Evolutionary conservation across 2,329 filamentous ascomycete species (phyloP).

Genomic region (Bertia moriformis): DNA sequence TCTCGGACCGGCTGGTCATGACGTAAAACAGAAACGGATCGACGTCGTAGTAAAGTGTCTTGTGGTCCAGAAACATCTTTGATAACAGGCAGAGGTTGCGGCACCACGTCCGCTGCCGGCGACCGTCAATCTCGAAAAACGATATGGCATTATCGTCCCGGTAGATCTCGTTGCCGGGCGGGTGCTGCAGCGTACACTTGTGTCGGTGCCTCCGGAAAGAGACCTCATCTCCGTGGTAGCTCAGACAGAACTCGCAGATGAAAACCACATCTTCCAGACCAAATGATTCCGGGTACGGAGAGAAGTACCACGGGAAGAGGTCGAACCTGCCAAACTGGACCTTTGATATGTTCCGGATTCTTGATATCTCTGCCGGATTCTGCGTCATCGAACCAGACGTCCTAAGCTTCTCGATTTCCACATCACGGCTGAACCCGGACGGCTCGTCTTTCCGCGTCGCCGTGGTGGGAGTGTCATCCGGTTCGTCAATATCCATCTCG

Average conservation of each 20-base stretch:
- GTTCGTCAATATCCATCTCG: slow-evolving; percentile 29
- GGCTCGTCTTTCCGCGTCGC: neutral
- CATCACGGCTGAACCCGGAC: slow-evolving; percentile 47
- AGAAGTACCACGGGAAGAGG: slow-evolving; percentile 97
- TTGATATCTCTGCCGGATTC: slow-evolving; percentile 89
- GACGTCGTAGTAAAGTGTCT: slow-evolving; percentile 98
- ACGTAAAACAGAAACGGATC: slow-evolving; percentile 98
- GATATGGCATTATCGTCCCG: slow-evolving; percentile 85
- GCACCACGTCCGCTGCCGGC: slow-evolving; percentile 88
- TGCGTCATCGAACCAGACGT: slow-evolving; percentile 97
- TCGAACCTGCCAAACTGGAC: slow-evolving; percentile 88
- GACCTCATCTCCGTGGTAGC: slow-evolving; percentile 72
- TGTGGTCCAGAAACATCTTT: slow-evolving; percentile 95
- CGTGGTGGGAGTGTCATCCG: slow-evolving; percentile 4
- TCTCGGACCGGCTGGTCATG: slow-evolving; percentile 79
- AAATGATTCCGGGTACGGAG: slow-evolving; percentile 83
- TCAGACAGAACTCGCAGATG: slow-evolving; percentile 93
- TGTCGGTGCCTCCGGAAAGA: slow-evolving; percentile 72
- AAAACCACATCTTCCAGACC: slow-evolving; percentile 80
- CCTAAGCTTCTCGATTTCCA: slow-evolving; percentile 90
- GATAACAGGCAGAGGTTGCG: slow-evolving; percentile 86
- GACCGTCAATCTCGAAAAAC: slow-evolving; percentile 93
- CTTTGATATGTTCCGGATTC: slow-evolving; percentile 84
- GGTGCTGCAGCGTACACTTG: slow-evolving; percentile 84
- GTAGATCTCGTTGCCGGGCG: slow-evolving; percentile 96